Percentiles rank a stretch among this genome's conserved stretches.
phyloP scores from a whole-genome alignment of 352 stramenopile species.

The Synura sp. region DNA sequence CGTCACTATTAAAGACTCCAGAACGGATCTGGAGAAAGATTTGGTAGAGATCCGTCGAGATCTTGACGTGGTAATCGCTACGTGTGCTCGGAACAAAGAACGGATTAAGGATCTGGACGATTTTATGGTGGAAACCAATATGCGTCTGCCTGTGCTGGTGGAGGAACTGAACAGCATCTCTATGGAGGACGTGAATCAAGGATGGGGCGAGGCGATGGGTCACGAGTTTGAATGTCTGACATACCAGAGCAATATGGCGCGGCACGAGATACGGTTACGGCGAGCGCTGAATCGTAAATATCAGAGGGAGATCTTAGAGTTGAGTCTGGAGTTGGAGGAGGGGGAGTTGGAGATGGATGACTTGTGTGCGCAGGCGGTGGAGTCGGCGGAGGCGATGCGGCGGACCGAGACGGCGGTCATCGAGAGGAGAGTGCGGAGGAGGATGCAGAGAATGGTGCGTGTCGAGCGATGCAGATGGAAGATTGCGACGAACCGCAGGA shows the following conservation, averaged over 20 bases:
- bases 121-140: neutral
- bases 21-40: neutral
- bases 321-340: slow-evolving; percentile 10
- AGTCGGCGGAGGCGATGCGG: neutral
- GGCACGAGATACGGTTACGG: neutral
- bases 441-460: neutral
- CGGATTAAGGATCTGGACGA: neutral
- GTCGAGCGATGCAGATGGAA: neutral
- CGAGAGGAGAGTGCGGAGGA: neutral
- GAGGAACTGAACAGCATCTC: neutral
- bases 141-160: neutral
- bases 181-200: neutral
- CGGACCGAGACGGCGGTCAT: neutral
- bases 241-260: neutral
- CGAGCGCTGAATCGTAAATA: neutral
- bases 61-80: neutral
- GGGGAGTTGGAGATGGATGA: slow-evolving; percentile 13
- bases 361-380: neutral
- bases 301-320: neutral
- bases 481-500: neutral
- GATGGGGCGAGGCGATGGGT: slow-evolving; percentile 24
- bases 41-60: neutral
- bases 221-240: slow-evolving; percentile 27
- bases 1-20: no score
- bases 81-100: neutral